Base-by-base conservation (phyloP, 345 rosid genomes). In the Camelina sativa region DNA sequence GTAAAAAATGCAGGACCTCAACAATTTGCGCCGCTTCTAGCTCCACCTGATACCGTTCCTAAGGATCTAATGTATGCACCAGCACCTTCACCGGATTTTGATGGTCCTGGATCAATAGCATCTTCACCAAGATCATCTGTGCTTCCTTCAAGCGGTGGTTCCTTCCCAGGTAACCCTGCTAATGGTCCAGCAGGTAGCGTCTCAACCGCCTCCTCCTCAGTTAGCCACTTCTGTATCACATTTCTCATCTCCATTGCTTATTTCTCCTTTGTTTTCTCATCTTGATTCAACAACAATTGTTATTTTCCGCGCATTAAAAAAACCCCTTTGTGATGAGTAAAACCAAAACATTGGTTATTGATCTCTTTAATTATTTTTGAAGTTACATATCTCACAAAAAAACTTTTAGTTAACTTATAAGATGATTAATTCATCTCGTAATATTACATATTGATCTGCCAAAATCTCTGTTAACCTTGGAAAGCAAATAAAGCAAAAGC, bases 21-120 rank as follows among this genome's bases (percentile, higher is more conserved):
- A 81, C 92, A 85, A 81, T 89, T 91, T 77, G 97, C 97, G 7
- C 81, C 88, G 2, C 89, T 95, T 46, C 38, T 90, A 73, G 96
- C 87, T 59, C 99, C 99, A 20, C 99, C 97, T 22, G 84, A 91
- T 43, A 43, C 85, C 0, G 81, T 95, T 69, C 79, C 60, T 30
- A 82, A 61, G 79, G 92, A 86, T 69, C 40, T 82, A 25, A 62
- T 51, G 37, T 86, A 78, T 77, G 83, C 99, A 62, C 97, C 99
- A 19, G 93, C 82, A 3, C 82, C 82, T 74, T 62, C 82, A 7
- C 82, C 82, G 0, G 78, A 68, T 3, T 79, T 69, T 56, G 82
- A 79, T 64, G 82, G 82, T 37, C 59, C 74, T 2, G 83, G 73
- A 35, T 85, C 89, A n/a, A 64, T 76, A 48, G 78, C 80, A 17